These are phyloP conservation scores for Fibroporia radiculosa DNA, from an alignment of 768 basidiomycete genomes.

Conservation along the genomic window DNA sequence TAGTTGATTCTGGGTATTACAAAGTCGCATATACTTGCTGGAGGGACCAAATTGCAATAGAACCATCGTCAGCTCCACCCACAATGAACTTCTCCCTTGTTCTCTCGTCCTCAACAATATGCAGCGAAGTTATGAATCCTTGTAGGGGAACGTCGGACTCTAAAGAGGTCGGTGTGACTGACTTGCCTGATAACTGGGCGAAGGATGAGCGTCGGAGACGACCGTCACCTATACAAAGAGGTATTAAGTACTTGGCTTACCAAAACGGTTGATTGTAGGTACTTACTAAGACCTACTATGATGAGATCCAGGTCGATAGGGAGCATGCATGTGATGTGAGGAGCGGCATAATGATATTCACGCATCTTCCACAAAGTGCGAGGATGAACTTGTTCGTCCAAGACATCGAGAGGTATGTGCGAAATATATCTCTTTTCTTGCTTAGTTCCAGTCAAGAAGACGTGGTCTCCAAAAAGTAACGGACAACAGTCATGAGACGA, in stretches of 20 bases:
- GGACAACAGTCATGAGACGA: constrained; percentile 6
- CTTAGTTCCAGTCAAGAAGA: constrained; percentile 18
- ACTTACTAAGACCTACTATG: constrained; percentile 41
- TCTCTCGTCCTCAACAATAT: constrained; percentile 46
- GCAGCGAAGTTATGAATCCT: constrained; percentile 42
- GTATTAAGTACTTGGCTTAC: not conserved
- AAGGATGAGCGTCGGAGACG: constrained; percentile 21
- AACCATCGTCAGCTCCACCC: constrained; percentile 75
- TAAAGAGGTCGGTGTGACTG: constrained; percentile 19
- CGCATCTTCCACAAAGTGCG: constrained; percentile 20
- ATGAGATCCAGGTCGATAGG: constrained; percentile 53
- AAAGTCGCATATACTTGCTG: constrained; percentile 34
- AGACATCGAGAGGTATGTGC: not conserved
- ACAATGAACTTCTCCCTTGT: constrained; percentile 58
- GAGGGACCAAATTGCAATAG: constrained; percentile 64
- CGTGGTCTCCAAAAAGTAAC: constrained; percentile 7
- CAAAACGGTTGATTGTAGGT: not conserved
- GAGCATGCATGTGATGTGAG: constrained; percentile 18
- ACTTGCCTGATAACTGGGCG: constrained; percentile 8
- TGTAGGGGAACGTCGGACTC: constrained; percentile 40
- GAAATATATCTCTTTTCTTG: constrained; percentile 13
- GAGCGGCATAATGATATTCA: constrained; percentile 1
- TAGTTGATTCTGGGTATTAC: not conserved
- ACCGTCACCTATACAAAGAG: constrained; percentile 21
- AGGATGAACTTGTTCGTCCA: not conserved